Evolutionary conservation across 805 yeast species (phyloP), one percentile per base, ranked within the genome.

Genomic region (Sugiyamaella boreocaroliniensis): DNA sequence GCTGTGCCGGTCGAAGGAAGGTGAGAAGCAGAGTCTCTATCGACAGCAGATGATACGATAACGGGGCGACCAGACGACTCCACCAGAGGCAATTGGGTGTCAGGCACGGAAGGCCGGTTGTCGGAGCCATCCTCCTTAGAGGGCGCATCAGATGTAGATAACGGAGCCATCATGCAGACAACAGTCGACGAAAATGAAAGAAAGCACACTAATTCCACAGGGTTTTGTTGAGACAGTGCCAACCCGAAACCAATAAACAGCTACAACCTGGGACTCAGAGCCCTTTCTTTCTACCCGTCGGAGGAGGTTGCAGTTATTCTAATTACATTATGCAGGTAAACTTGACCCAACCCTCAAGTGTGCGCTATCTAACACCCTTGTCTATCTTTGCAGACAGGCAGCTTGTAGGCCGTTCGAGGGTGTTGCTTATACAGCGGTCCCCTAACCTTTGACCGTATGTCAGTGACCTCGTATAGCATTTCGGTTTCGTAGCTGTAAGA

Each of bases 11-110:
- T 22, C 3, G 26, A 3, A 22, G 26, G 26, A 6, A 4, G 26
- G 26, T 22, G 26, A 22, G 26, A 22, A 22, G 26, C 26, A 22
- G 26, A 22, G 40, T 22, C 46, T 32, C 45, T 12, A 12, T 22
- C 45, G 45, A 48, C 45, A 12, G 51, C 26, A 5, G 51, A 48
- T 11, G 51, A 48, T 7, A 48, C 51, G 42, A 48, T 48, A 18
- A 48, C 51, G 6, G 51, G 45, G 12, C 51, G 29, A n/a, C 15
- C 18, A 11, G 29, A 20, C 20, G 29, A 16, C 11, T 20, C 29
- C 15, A 26, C 4, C 4, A 29, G 3, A n/a, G 46, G 3, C 43
- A 32, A 32, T 9, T 32, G 37, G n/a, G 12, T 3, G 11, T 32
- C 37, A 11, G 37, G 37, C 26, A 22, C 3, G 26, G 26, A 22